phyloP scores from a whole-genome alignment of 106 monocot species.

The Dendrobium chrysotoxum region DNA sequence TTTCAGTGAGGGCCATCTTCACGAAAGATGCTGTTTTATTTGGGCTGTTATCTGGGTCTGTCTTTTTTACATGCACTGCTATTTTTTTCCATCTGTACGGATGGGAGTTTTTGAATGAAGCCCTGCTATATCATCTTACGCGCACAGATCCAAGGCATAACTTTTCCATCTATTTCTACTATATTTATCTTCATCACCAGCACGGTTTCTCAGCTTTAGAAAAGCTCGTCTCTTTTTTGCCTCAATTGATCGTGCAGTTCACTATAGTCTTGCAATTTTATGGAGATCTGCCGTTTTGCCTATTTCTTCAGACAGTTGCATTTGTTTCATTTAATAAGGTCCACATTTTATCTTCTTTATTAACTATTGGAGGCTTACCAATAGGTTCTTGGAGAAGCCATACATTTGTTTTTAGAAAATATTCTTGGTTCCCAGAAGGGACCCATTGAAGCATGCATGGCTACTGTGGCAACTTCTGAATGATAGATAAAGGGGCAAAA shows the following conservation, averaged over 20 bases:
- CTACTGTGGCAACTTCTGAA: too few relatives aligned
- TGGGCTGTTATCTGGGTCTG: conserved; percentile 64
- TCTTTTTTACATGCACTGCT: conserved; percentile 43
- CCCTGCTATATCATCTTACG: conserved; percentile 89
- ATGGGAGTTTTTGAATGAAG: conserved; percentile 93
- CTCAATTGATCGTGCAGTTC: conserved; percentile 77
- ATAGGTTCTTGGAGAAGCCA: background rate
- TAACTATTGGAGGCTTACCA: too few relatives aligned
- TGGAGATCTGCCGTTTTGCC: conserved; percentile 70
- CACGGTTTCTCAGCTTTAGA: conserved; percentile 60
- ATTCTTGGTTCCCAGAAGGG: background rate
- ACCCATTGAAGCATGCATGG: too few relatives aligned
- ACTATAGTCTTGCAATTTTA: conserved; percentile 52
- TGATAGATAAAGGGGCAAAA: too few relatives aligned
- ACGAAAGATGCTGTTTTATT: conserved; percentile 54
- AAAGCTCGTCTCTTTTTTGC: conserved; percentile 78
- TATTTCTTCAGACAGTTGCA: conserved; percentile 85
- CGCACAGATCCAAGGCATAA: conserved; percentile 93
- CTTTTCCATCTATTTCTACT: conserved; percentile 95
- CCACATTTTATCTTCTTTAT: background rate
- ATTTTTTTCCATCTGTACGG: conserved; percentile 73
- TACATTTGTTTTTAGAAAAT: background rate
- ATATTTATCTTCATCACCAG: conserved; percentile 91
- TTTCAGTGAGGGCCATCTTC: conserved; percentile 26
- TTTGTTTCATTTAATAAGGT: conserved; percentile 99